These are phyloP conservation scores for Nyssa sinensis DNA, from an alignment of 148 eudicot species.

Conservation along the genomic window DNA sequence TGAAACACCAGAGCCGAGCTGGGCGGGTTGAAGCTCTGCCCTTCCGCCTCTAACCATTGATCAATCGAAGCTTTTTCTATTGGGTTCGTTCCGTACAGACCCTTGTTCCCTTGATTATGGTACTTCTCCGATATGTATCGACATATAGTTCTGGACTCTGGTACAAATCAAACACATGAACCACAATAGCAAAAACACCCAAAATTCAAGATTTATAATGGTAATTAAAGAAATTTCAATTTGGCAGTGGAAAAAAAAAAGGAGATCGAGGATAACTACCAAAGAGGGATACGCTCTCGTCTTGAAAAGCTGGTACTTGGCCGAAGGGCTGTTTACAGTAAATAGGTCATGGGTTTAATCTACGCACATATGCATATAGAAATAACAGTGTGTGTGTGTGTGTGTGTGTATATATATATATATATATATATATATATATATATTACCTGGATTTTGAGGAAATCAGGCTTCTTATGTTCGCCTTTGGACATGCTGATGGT, in stretches of 20 bases:
- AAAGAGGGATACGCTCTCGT: conserved; percentile 68
- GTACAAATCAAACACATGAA: neutral
- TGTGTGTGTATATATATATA: neutral
- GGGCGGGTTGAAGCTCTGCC: conserved; percentile 73
- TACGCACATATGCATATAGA: too few relatives aligned
- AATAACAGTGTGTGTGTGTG: neutral
- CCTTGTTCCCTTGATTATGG: conserved; percentile 55
- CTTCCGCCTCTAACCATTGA: conserved; percentile 86
- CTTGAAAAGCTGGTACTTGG: conserved; percentile 88
- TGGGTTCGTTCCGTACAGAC: conserved; percentile 62
- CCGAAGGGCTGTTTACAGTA: conserved; percentile 65
- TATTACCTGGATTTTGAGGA: conserved; percentile 67
- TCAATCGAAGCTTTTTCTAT: conserved; percentile 83
- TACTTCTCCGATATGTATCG: conserved; percentile 72
- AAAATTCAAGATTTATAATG: neutral
- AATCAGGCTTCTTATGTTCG: conserved; percentile 70
- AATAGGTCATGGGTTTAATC: neutral
- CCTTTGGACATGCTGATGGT: conserved; percentile 64
- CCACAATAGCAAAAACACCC: neutral
- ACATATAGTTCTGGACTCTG: conserved; percentile 84
- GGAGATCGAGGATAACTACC: conserved; percentile 36
- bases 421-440: neutral
- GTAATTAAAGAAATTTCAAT: neutral
- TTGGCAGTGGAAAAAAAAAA: neutral
- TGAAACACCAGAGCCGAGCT: conserved; percentile 65